A percentile compares a stretch with the other conserved stretches of the same genome.
Evolutionary conservation across 129 eudicot genomes (phyloP).

Genomic region (Mikania micrantha): DNA sequence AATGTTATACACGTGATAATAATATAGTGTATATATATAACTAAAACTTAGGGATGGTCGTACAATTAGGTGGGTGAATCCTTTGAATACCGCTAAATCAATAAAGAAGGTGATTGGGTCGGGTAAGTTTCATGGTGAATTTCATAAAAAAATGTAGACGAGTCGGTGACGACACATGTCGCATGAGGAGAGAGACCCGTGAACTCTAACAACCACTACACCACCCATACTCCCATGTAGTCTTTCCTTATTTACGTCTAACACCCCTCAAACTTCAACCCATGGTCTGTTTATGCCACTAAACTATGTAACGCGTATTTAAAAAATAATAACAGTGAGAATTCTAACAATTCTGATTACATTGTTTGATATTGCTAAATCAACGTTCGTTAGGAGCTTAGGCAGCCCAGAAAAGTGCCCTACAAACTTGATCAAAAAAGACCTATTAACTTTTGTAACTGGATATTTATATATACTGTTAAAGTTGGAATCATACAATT

Average conservation of each 20-base stretch:
- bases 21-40: no score
- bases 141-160: neutral
- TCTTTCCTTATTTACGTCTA: slow-evolving; percentile 14
- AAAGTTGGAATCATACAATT: no score
- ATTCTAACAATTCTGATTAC: neutral
- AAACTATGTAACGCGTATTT: neutral
- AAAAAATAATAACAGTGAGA: neutral
- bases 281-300: neutral
- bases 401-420: neutral
- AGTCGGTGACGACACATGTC: slow-evolving; percentile 42
- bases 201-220: slow-evolving; percentile 28
- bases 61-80: neutral
- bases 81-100: neutral
- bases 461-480: no score
- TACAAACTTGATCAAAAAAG: no score
- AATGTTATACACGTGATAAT: no score
- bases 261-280: neutral
- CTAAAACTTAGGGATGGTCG: neutral
- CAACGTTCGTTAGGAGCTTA: neutral
- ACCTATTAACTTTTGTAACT: no score
- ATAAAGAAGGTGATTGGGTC: slow-evolving; percentile 20
- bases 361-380: neutral
- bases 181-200: slow-evolving; percentile 29
- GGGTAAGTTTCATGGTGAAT: slow-evolving; percentile 27
- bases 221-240: slow-evolving; percentile 14